These are phyloP conservation scores for Lactarius trivialis DNA, from an alignment of 768 basidiomycete genomes.

Conservation along the genomic window DNA sequence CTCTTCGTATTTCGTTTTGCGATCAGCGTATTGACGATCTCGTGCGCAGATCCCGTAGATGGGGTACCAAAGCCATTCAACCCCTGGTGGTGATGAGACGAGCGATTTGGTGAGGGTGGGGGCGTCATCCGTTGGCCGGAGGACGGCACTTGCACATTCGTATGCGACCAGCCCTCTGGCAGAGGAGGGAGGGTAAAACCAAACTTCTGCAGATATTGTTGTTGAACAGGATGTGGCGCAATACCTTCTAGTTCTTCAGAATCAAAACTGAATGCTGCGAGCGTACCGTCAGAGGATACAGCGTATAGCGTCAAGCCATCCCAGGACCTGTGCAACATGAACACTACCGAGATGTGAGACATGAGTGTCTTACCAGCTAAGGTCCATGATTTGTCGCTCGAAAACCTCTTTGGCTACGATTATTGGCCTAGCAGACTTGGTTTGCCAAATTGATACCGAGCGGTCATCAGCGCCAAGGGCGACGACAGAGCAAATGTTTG, in stretches of 20 bases:
- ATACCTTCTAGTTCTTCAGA: slow-evolving; percentile 76
- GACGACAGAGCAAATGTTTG: slow-evolving; percentile 85
- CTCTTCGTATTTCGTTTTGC: slow-evolving; percentile 55
- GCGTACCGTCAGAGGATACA: slow-evolving; percentile 92
- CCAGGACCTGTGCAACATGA: slow-evolving; percentile 57
- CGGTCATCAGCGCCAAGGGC: slow-evolving; percentile 93
- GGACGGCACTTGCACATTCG: slow-evolving; percentile 18
- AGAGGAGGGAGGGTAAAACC: slow-evolving; percentile 62
- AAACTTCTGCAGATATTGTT: slow-evolving; percentile 76
- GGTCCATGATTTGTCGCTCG: slow-evolving; percentile 89
- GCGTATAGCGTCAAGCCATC: slow-evolving; percentile 92
- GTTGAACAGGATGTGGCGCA: slow-evolving; percentile 63
- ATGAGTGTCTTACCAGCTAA: slow-evolving; percentile 67
- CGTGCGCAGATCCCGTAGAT: slow-evolving; percentile 32
- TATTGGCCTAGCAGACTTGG: slow-evolving; percentile 82
- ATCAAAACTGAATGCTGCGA: slow-evolving; percentile 83
- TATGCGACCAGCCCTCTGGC: slow-evolving; percentile 66
- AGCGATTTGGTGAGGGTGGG: slow-evolving; percentile 41
- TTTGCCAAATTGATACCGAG: slow-evolving; percentile 94
- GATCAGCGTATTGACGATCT: slow-evolving; percentile 58
- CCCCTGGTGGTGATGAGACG: slow-evolving; percentile 30
- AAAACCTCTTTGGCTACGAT: slow-evolving; percentile 94
- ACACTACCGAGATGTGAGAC: background rate
- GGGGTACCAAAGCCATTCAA: slow-evolving; percentile 38
- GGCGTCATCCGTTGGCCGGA: slow-evolving; percentile 35